phyloP scores from a whole-genome alignment of 2,329 filamentous ascomycete species.

The Neoscytalidium dimidiatum region DNA sequence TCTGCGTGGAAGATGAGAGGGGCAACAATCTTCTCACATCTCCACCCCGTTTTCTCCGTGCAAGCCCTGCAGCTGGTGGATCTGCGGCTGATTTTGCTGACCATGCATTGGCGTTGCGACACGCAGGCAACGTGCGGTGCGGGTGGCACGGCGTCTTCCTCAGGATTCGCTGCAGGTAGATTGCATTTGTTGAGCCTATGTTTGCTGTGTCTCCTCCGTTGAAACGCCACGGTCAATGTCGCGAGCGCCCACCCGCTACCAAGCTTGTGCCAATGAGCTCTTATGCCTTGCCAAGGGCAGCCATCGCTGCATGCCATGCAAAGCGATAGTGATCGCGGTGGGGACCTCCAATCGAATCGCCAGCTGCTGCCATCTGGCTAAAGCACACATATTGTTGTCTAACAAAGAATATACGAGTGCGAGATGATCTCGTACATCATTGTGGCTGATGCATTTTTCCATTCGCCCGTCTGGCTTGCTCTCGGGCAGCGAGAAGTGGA shows the following conservation, averaged over 20 bases:
- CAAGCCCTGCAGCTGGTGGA: not conserved
- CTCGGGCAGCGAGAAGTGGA: not conserved
- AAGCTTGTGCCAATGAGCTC: slow-evolving; percentile 14
- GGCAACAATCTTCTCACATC: not conserved
- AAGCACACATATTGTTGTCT: not conserved
- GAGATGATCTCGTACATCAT: not conserved
- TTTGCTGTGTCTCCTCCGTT: not conserved
- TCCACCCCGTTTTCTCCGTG: slow-evolving; percentile 1
- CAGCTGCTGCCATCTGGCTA: not conserved
- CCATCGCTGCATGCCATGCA: slow-evolving; percentile 3
- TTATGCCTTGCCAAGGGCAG: slow-evolving; percentile 5
- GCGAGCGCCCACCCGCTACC: not conserved
- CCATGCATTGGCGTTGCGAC: slow-evolving; percentile 3
- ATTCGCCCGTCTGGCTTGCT: not conserved
- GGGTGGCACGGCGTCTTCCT: not conserved
- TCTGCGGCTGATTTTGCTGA: slow-evolving; percentile 14
- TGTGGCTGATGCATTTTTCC: not conserved
- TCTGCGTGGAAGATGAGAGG: not conserved
- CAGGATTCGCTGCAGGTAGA: not conserved
- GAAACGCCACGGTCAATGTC: not conserved
- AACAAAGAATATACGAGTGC: not conserved
- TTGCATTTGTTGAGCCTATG: not conserved
- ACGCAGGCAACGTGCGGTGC: not conserved
- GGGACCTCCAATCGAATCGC: not conserved
- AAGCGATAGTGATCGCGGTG: not conserved